phyloP scores from a whole-genome alignment of 805 yeast genomes.

The Wickerhamiella parazyma region DNA sequence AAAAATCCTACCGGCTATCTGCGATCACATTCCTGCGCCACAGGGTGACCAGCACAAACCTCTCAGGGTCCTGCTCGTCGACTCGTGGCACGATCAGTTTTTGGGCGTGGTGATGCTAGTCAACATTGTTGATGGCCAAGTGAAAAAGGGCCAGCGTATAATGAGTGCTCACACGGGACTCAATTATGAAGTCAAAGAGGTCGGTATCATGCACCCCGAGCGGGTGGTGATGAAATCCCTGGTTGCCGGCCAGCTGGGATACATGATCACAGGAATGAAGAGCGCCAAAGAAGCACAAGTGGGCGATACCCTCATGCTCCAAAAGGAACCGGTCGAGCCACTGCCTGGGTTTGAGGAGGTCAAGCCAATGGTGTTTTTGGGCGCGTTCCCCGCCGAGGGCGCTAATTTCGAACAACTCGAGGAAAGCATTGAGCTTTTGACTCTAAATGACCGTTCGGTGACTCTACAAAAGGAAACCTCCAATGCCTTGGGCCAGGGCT shows the following conservation, averaged over 20 bases:
- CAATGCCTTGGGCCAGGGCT: slow-evolving; percentile 89
- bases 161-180: slow-evolving; percentile 63
- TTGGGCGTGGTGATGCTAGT: slow-evolving; percentile 82
- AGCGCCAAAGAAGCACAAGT: slow-evolving; percentile 72
- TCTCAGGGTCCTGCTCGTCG: slow-evolving; percentile 69
- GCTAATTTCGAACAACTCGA: slow-evolving; percentile 78
- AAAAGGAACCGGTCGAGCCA: slow-evolving; percentile 49
- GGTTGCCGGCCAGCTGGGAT: slow-evolving; percentile 88
- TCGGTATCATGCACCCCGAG: slow-evolving; percentile 94
- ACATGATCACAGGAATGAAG: slow-evolving; percentile 89
- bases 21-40: slow-evolving; percentile 73
- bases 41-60: slow-evolving; percentile 41
- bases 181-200: slow-evolving; percentile 77
- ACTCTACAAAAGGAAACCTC: slow-evolving; percentile 82
- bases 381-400: slow-evolving; percentile 95
- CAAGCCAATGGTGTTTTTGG: slow-evolving; percentile 96
- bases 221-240: slow-evolving; percentile 48
- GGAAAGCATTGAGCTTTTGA: slow-evolving; percentile 77
- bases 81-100: slow-evolving; percentile 93
- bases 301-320: slow-evolving; percentile 70
- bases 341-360: slow-evolving; percentile 93
- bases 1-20: slow-evolving; percentile 63
- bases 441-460: slow-evolving; percentile 84
- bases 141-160: slow-evolving; percentile 62
- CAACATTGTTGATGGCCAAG: slow-evolving; percentile 68